Conservation (phyloP, 2,329 filamentous ascomycete species). For the Coccinonectria pachysandricola region DNA sequence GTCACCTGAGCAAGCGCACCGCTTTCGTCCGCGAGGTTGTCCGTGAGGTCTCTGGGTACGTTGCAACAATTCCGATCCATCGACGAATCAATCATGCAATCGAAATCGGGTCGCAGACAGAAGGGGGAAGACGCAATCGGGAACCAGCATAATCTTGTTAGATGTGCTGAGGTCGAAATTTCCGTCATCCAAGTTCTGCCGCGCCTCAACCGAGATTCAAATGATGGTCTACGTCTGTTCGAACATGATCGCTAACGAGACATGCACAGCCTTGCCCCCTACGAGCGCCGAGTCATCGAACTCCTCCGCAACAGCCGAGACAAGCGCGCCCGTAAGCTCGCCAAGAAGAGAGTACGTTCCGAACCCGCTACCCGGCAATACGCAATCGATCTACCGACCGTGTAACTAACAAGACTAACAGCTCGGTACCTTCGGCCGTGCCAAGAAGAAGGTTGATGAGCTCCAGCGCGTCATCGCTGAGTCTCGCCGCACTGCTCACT, state of each 20-base stretch:
- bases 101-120: no score
- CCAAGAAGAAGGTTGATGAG: conserved; percentile 99
- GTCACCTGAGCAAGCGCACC: conserved; percentile 92
- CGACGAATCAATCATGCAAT: no score
- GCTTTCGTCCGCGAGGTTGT: conserved; percentile 95
- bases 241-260: conserved; percentile 17
- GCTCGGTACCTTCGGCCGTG: conserved; percentile 97
- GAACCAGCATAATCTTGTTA: neutral
- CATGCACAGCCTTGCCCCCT: conserved; percentile 62
- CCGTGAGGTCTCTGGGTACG: conserved; percentile 94
- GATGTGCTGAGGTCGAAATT: no score
- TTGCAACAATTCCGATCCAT: conserved; percentile 21
- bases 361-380: conserved; percentile 1
- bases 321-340: conserved; percentile 97
- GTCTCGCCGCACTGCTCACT: conserved; percentile 61
- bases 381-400: conserved; percentile 2
- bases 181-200: no score
- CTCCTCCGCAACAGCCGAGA: conserved; percentile 98
- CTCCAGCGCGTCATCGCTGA: conserved; percentile 97
- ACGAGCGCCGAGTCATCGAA: conserved; percentile 98
- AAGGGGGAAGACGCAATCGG: conserved; percentile 1
- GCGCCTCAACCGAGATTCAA: no score
- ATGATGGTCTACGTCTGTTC: no score
- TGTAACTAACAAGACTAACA: conserved; percentile 28
- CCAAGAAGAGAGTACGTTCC: conserved; percentile 87